Conservation (phyloP, 495 filamentous ascomycete species). For the Pseudevernia furfuracea region DNA sequence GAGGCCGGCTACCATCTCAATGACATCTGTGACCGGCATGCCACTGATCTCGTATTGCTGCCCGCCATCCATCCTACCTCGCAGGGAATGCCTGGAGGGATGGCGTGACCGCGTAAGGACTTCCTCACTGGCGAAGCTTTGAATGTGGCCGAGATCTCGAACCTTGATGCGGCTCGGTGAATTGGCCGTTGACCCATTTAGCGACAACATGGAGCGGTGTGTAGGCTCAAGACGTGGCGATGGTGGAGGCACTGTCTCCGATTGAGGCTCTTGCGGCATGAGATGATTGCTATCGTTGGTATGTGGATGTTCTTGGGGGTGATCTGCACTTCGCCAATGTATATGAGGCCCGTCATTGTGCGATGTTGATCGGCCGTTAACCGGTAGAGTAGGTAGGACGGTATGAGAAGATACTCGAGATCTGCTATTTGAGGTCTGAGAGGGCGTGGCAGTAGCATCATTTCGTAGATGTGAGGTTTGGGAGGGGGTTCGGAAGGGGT, state of each 20-base stretch:
- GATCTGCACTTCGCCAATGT: slow-evolving; percentile 17
- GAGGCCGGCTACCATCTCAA: slow-evolving; percentile 99
- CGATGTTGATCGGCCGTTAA: slow-evolving; percentile 23
- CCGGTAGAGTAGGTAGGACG: slow-evolving; percentile 34
- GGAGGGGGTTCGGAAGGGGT: slow-evolving; percentile 29
- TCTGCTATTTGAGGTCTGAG: not conserved
- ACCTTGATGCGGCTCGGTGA: slow-evolving; percentile 75
- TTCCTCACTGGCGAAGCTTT: slow-evolving; percentile 75
- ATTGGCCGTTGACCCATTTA: slow-evolving; percentile 46
- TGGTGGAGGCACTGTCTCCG: slow-evolving; percentile 37
- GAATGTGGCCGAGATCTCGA: slow-evolving; percentile 78
- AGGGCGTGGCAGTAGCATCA: slow-evolving; percentile 10
- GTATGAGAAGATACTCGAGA: not conserved
- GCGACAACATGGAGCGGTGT: slow-evolving; percentile 41
- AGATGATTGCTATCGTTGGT: slow-evolving; percentile 7
- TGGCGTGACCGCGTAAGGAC: slow-evolving; percentile 46
- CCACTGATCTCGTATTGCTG: slow-evolving; percentile 86
- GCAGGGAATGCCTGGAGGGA: slow-evolving; percentile 34
- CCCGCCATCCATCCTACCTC: slow-evolving; percentile 34
- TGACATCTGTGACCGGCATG: slow-evolving; percentile 96
- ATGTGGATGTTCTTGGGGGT: slow-evolving; percentile 7
- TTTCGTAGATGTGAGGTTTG: slow-evolving; percentile 19
- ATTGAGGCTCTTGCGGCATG: slow-evolving; percentile 9
- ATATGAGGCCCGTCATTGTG: slow-evolving; percentile 21
- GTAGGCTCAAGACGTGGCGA: slow-evolving; percentile 50